Evolutionary conservation across 2,329 filamentous ascomycete genomes (phyloP), one percentile per base, ranked within the genome.

Genomic region (Penicillium sp.): DNA sequence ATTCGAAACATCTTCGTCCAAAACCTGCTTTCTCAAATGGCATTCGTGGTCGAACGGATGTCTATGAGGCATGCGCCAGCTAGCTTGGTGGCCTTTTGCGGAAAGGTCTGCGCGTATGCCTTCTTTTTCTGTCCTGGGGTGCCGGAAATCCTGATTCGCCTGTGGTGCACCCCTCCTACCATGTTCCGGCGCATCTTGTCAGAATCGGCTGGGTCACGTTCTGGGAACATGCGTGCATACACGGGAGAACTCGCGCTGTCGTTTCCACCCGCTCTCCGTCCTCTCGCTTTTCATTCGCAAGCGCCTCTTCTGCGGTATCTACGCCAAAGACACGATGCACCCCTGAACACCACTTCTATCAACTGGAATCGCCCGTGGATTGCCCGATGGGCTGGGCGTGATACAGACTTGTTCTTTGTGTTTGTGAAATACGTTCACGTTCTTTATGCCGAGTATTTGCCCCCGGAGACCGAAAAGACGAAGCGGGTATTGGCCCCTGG

Each of bases 71-170:
- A 91, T 65, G 84, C 85, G 9, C 82, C 84, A 36, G 83, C 84
- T 38, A 88, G 84, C 62, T 72, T 91, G 55, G 89, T 96, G 54
- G 88, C 88, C 29, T 96, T 96, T 69, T 91, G 90, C 50, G 92
- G 90, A 56, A 95, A 94, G 73, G 90, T 91, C 4, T 93, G 89
- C 67, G 91, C 92, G 2, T 96, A 95, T 71, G 91, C 90, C 29
- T 96, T 96, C 73, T 94, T 93, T 75, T 97, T 96, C 66, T 92
- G 90, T 27, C 90, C 91, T 0, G 90, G 90, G 4, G 84, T 96
- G 51, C 88, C 90, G 7, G 91, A 96, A 66, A 84, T 96, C 47
- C 79, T 96, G 45, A 84, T 93, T 26, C 84, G 91, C 14, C 77
- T 96, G 5, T 96, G 92, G 91, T 84, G 84, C 35, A 79, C 90